Evolutionary conservation across 164 flowering plant genomes (phyloP).

Genomic region (Protea cynaroides): DNA sequence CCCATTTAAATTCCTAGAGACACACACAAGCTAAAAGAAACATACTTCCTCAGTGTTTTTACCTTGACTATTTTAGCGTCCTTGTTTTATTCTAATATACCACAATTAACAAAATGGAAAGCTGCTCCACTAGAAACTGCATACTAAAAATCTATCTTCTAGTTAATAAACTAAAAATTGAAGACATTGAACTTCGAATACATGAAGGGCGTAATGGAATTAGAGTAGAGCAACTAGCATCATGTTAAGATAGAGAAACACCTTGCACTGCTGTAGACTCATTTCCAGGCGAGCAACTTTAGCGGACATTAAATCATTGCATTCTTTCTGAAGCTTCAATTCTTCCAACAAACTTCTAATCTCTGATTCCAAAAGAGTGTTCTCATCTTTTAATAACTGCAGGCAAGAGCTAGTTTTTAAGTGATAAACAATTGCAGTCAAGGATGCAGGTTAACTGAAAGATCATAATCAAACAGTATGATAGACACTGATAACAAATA

Average conservation of each 20-base stretch:
- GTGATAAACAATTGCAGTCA: not conserved
- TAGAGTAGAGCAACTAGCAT: not conserved
- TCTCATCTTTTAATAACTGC: slow-evolving; percentile 61
- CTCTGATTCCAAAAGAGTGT: slow-evolving; percentile 34
- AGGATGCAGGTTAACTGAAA: not conserved
- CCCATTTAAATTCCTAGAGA: too few species aligned
- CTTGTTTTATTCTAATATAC: too few species aligned
- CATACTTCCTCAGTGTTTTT: too few species aligned
- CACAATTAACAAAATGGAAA: too few species aligned
- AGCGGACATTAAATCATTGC: slow-evolving; percentile 33
- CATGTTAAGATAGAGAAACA: slow-evolving; percentile 12
- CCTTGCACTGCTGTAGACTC: slow-evolving; percentile 41
- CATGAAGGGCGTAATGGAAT: not conserved
- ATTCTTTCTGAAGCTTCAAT: slow-evolving; percentile 46
- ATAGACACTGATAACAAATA: not conserved
- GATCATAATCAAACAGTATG: not conserved
- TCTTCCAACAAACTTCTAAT: slow-evolving; percentile 32
- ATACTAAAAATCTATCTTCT: too few species aligned
- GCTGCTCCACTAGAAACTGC: too few species aligned
- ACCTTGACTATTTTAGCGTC: too few species aligned
- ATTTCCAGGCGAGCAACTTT: slow-evolving; percentile 44
- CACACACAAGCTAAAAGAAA: too few species aligned
- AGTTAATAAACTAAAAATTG: too few species aligned
- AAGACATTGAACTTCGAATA: too few species aligned
- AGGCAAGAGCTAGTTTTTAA: slow-evolving; percentile 11